A percentile compares a stretch with the other conserved stretches of the same genome.
These are phyloP conservation scores for Primulina tabacum DNA, from an alignment of 257 asterid genomes.

Conservation along the genomic window DNA sequence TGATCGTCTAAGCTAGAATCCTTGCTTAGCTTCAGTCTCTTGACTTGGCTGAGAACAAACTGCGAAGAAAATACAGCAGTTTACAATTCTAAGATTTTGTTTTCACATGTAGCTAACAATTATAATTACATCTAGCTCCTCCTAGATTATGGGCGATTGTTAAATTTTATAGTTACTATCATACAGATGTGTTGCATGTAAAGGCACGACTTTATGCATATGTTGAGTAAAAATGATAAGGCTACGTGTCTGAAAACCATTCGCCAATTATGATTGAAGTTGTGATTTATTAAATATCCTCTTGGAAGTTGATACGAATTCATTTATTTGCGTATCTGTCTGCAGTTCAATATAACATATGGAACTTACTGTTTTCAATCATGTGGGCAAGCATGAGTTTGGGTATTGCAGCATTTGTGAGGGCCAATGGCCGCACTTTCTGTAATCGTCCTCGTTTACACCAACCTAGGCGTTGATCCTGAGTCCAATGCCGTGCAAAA, in stretches of 20 bases:
- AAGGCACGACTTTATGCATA: neutral
- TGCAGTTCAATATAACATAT: constrained; percentile 53
- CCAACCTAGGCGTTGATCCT: constrained; percentile 56
- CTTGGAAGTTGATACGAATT: constrained; percentile 10
- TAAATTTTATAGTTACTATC: neutral
- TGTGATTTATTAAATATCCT: neutral
- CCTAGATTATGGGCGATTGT: neutral
- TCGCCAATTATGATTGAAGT: neutral
- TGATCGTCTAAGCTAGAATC: neutral
- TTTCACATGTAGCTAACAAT: neutral
- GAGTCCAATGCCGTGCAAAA: neutral
- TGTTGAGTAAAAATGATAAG: neutral
- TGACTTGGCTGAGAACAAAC: neutral
- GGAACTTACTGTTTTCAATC: constrained; percentile 60
- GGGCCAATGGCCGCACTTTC: constrained; percentile 68
- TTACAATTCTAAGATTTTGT: neutral
- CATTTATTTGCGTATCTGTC: constrained; percentile 1
- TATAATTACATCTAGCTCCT: neutral
- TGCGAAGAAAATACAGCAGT: neutral
- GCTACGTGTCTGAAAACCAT: neutral
- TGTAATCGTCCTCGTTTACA: constrained; percentile 87
- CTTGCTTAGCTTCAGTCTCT: neutral
- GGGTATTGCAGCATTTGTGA: constrained; percentile 57
- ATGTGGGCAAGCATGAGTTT: constrained; percentile 79
- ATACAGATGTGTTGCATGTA: neutral